Conservation (phyloP, 495 filamentous ascomycete species). For the Echria macrotheca region DNA sequence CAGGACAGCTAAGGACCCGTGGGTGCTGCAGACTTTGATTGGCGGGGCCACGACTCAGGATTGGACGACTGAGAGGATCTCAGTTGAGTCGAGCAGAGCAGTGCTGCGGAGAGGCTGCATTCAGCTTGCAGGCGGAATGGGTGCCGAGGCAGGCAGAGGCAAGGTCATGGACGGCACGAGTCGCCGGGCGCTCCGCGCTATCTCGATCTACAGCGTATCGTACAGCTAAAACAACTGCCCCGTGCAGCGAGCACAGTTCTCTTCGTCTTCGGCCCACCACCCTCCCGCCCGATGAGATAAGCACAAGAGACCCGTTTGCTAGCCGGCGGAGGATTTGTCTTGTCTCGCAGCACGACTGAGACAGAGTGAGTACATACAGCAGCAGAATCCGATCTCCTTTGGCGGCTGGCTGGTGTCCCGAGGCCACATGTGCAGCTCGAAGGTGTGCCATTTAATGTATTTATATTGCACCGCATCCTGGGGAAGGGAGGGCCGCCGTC, state of each 20-base stretch:
- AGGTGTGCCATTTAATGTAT: slow-evolving; percentile 28
- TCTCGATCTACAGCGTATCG: slow-evolving; percentile 6
- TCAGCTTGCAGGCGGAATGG: slow-evolving; percentile 9
- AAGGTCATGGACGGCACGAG: slow-evolving; percentile 11
- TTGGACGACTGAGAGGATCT: slow-evolving; percentile 1
- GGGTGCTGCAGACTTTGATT: slow-evolving; percentile 17
- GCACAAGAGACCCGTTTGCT: neutral
- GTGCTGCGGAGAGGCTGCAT: no score
- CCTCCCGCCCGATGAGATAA: neutral
- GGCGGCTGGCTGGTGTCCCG: slow-evolving; percentile 20
- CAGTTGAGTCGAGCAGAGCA: neutral
- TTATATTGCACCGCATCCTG: slow-evolving; percentile 23
- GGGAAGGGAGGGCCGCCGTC: slow-evolving; percentile 13
- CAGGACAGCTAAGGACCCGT: neutral
- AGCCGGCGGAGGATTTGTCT: no score
- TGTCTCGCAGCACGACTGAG: no score
- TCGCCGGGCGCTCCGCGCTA: slow-evolving; percentile 6
- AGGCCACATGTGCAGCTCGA: slow-evolving; percentile 23
- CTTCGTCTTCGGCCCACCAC: no score
- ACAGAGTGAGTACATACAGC: neutral
- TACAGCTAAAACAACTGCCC: neutral
- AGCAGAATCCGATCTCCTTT: slow-evolving; percentile 24
- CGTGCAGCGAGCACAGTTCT: no score
- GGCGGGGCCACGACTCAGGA: slow-evolving; percentile 13
- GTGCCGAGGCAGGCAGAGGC: slow-evolving; percentile 14